These are phyloP conservation scores for Mucor mucedo DNA, from an alignment of 371 early-diverging fungal genomes.

Conservation along the genomic window DNA sequence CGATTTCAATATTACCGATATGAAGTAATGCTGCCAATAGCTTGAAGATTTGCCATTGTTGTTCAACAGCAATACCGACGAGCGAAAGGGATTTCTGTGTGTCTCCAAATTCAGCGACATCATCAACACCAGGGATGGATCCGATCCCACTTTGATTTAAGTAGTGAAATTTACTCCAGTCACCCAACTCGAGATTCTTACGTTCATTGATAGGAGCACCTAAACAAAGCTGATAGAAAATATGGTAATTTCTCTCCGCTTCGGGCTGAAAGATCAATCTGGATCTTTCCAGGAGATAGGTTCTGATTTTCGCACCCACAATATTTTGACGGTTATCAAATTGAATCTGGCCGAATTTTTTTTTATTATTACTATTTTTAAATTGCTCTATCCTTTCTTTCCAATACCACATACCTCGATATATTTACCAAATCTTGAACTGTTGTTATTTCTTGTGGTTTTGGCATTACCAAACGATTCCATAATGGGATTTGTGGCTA, in stretches of 20 bases:
- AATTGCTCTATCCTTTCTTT: not conserved
- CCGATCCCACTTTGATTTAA: conserved; percentile 85
- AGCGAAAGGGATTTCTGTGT: conserved; percentile 86
- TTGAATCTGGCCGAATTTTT: conserved; percentile 57
- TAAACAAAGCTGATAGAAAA: conserved; percentile 97
- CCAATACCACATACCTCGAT: conserved; percentile 71
- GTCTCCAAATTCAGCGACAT: conserved; percentile 86
- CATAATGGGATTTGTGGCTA: conserved; percentile 99
- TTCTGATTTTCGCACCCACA: conserved; percentile 95
- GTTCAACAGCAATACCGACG: conserved; percentile 82
- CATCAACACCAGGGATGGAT: conserved; percentile 88
- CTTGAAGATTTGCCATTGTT: conserved; percentile 91
- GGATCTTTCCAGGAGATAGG: conserved; percentile 98
- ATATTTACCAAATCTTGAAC: conserved; percentile 99
- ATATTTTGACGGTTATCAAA: conserved; percentile 83
- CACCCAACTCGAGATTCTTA: conserved; percentile 76
- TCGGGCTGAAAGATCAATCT: conserved; percentile 94
- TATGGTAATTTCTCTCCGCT: conserved; percentile 97
- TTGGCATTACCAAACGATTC: conserved; percentile 99
- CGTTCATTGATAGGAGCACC: conserved; percentile 84
- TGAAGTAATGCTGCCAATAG: conserved; percentile 91
- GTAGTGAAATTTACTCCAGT: conserved; percentile 85
- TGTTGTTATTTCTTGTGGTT: conserved; percentile 99
- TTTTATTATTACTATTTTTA: not conserved
- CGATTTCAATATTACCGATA: conserved; percentile 90